Evolutionary conservation across 2,329 filamentous ascomycete genomes (phyloP).

Genomic region (Rutstroemia sp.): DNA sequence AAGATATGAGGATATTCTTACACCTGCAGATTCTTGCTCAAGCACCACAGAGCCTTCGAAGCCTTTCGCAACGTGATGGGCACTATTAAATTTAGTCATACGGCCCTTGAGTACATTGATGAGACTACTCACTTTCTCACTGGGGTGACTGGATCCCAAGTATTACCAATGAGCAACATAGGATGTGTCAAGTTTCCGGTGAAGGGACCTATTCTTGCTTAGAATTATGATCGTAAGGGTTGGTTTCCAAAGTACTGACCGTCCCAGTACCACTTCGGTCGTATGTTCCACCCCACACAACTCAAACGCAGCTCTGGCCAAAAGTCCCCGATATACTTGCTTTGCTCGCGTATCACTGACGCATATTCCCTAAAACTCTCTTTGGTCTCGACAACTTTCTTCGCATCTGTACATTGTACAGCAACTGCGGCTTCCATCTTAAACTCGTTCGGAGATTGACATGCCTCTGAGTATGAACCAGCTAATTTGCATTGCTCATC

Average conservation of each 20-base stretch:
- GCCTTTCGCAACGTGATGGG: background rate
- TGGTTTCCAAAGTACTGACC: background rate
- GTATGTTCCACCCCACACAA: background rate
- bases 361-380: background rate
- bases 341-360: background rate
- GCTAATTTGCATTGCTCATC: background rate
- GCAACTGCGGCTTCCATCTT: background rate
- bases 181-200: background rate
- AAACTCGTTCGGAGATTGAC: background rate
- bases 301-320: background rate
- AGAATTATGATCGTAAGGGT: background rate
- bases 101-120: background rate
- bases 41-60: background rate
- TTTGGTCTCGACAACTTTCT: background rate
- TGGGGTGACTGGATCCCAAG: background rate
- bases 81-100: background rate
- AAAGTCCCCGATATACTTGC: background rate
- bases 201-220: background rate
- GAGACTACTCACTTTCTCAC: background rate
- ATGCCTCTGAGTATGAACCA: background rate
- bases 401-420: background rate
- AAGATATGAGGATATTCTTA: background rate
- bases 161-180: background rate
- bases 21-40: background rate
- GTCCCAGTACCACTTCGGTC: background rate